phyloP scores from a whole-genome alignment of 805 yeast species.

The Yamadazyma sp. region DNA sequence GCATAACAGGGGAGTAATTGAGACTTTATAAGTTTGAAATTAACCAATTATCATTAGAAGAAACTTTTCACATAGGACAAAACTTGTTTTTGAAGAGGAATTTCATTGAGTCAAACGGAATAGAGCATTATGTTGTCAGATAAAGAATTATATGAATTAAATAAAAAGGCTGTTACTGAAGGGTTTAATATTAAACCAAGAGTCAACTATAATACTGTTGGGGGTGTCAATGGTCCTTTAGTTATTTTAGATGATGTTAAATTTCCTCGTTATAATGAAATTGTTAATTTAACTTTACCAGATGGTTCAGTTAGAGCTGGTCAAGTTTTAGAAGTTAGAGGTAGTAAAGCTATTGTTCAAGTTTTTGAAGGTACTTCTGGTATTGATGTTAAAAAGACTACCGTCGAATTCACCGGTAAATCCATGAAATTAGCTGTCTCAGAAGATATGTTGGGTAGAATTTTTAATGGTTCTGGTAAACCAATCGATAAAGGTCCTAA shows the following conservation, averaged over 20 bases:
- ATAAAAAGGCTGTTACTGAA: conserved; percentile 87
- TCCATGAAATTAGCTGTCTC: conserved; percentile 90
- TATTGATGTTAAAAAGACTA: conserved; percentile 95
- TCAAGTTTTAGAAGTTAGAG: conserved; percentile 97
- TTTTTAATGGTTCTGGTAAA: conserved; percentile 98
- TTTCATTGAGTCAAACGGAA: too few species aligned
- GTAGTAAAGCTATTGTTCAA: conserved; percentile 95
- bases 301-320: conserved; percentile 96
- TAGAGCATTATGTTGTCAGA: conserved; percentile 44
- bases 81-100: too few species aligned
- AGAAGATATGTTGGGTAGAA: conserved; percentile 96
- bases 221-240: conserved; percentile 97
- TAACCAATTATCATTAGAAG: too few species aligned
- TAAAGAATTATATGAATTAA: conserved; percentile 61
- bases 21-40: too few species aligned
- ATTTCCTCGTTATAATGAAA: conserved; percentile 80
- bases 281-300: conserved; percentile 93
- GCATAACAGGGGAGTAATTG: too few species aligned
- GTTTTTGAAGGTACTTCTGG: conserved; percentile 99
- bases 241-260: conserved; percentile 60
- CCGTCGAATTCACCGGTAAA: conserved; percentile 96
- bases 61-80: too few species aligned
- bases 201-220: conserved; percentile 90
- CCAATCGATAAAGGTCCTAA: conserved; percentile 98
- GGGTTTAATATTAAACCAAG: conserved; percentile 92